Conservation (phyloP, 2,329 filamentous ascomycete genomes). For the Penicillium oxalicum region DNA sequence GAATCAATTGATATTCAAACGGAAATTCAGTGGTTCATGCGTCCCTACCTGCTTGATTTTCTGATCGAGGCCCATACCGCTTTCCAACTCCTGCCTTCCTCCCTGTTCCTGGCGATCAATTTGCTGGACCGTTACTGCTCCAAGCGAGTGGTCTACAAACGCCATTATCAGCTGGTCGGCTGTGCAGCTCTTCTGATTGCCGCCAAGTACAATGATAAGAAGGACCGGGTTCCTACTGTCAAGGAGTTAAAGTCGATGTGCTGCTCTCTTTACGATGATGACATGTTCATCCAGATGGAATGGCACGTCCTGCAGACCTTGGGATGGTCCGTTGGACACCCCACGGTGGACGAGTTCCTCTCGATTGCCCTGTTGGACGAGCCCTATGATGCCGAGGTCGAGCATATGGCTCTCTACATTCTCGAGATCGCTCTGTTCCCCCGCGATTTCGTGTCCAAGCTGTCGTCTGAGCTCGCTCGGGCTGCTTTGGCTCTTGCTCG, state of each 20-base stretch:
- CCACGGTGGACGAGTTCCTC: conserved; percentile 89
- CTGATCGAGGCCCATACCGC: conserved; percentile 94
- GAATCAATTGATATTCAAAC: conserved; percentile 98
- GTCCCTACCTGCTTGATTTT: conserved; percentile 96
- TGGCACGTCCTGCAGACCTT: conserved; percentile 98
- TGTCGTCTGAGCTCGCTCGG: conserved; percentile 83
- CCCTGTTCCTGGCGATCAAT: conserved; percentile 92
- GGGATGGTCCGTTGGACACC: conserved; percentile 92
- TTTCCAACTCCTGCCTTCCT: conserved; percentile 89
- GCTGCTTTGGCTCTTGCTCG: conserved; percentile 79
- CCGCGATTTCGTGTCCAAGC: conserved; percentile 90
- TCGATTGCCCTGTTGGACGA: conserved; percentile 76
- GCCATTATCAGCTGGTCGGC: conserved; percentile 95
- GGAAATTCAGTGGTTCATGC: conserved; percentile 99
- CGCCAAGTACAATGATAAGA: conserved; percentile 97
- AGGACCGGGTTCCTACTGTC: conserved; percentile 96
- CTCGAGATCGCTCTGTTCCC: conserved; percentile 94
- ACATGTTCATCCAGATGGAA: conserved; percentile 99
- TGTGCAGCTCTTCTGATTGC: conserved; percentile 94
- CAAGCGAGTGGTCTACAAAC: conserved; percentile 95
- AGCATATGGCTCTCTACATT: conserved; percentile 92
- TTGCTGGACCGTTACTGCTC: conserved; percentile 97
- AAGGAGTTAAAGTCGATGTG: conserved; percentile 98
- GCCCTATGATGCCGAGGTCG: conserved; percentile 73
- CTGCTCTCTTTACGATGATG: conserved; percentile 94